Evolutionary conservation across 2,329 filamentous ascomycete genomes (phyloP), one percentile per base, ranked within the genome.

Genomic region (Aureobasidium sp.): DNA sequence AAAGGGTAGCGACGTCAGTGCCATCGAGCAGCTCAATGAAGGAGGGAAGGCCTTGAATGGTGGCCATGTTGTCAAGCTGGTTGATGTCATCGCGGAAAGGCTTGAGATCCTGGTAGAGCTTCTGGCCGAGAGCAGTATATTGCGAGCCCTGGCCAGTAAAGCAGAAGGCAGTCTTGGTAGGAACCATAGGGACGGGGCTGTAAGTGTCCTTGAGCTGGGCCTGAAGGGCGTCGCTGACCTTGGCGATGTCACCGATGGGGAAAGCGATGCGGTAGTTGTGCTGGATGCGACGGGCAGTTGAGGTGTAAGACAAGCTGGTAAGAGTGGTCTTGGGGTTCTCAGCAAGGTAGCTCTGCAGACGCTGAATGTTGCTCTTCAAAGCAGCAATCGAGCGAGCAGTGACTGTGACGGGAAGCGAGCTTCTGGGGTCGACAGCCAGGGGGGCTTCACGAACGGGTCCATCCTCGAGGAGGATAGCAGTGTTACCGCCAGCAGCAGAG

Each of bases 131-230:
- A 19, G 70, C 74, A 48, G 73, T 75, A 65, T 77, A 77, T 59
- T 77, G 74, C 17, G 74, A 76, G 37, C 74, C 74, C 56, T 77
- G 74, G 19, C 74, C 74, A 56, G 74, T 77, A 67, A 77, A 77
- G 54, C 73, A 72, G 64, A 77, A 77, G 4, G 73, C 74, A 51
- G 71, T 70, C 65, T 74, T 75, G 56, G 74, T 74, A 3, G 72
- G 66, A 6, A 74, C 71, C 73, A 76, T 79, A 7, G 76, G 71
- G 12, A 83, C 69, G 3, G 74, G 74, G 61, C 68, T 75, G 66
- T 77, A 78, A 32, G 48, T 70, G 40, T 77, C 74, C 64, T 75
- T 76, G 41, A 73, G 56, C 63, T 76, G 74, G 32, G 70, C 66
- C 58, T 76, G 64, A 4, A 77, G 66, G 16, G 69, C 66, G 49